Conservation (phyloP, 228 moss, liverwort and hornwort genomes). For the Sphagnum magellanicum region DNA sequence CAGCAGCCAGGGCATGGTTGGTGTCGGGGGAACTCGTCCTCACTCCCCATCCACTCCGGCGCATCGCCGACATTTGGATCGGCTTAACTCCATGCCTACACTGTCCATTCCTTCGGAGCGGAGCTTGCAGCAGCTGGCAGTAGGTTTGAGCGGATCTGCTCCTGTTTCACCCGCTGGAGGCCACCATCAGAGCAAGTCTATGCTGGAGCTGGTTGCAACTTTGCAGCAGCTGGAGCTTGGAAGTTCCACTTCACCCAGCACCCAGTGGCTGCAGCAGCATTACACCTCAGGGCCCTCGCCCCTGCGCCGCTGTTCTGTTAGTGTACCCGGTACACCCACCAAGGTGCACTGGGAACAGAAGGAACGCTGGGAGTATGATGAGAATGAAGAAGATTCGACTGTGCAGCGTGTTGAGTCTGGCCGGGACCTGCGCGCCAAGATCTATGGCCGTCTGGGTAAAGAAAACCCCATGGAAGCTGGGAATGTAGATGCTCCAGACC, state of each 20-base stretch:
- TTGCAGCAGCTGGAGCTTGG: conserved; percentile 73
- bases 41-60: conserved; percentile 52
- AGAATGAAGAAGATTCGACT: conserved; percentile 63
- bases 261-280: conserved; percentile 57
- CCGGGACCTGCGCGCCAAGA: conserved; percentile 80
- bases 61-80: conserved; percentile 83
- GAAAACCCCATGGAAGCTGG: conserved; percentile 52
- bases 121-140: conserved; percentile 39
- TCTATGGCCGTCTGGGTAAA: conserved; percentile 73
- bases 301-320: conserved; percentile 80
- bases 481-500: conserved; percentile 53
- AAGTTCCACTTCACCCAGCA: conserved; percentile 20
- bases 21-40: conserved; percentile 2
- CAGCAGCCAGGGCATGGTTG: conserved; percentile 25
- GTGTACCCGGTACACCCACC: conserved; percentile 79
- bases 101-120: conserved; percentile 73
- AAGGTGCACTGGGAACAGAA: conserved; percentile 70
- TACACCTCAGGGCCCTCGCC: conserved; percentile 83
- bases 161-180: conserved; percentile 69
- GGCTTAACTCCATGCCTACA: conserved; percentile 92
- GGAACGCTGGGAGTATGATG: conserved; percentile 69
- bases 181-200: conserved; percentile 22
- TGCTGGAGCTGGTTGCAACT: conserved; percentile 77
- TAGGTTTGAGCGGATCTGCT: conserved; percentile 48
- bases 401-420: conserved; percentile 90